Evolutionary conservation across 805 yeast genomes (phyloP).

Genomic region (Saturnispora besseyi): DNA sequence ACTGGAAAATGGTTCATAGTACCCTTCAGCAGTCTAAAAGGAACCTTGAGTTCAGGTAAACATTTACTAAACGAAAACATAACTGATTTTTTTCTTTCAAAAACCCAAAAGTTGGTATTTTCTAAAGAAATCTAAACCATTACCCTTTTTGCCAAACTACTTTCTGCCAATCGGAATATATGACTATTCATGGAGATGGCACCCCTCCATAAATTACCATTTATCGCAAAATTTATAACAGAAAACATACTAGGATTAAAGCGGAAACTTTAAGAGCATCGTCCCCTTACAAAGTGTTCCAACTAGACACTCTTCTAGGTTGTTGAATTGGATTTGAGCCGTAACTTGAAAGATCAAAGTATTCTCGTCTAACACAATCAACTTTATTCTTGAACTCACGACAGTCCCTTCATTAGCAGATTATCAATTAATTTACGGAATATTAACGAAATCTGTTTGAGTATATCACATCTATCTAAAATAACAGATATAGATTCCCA

Average conservation of each 20-base stretch:
- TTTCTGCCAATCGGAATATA: constrained; percentile 4
- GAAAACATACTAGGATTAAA: not conserved
- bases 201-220: not conserved
- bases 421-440: not conserved
- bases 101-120: not conserved
- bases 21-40: too few relatives aligned
- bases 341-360: too few relatives aligned
- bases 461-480: not conserved
- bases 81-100: not conserved
- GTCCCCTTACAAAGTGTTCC: too few relatives aligned
- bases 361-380: too few relatives aligned
- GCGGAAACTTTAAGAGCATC: too few relatives aligned
- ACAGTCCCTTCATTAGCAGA: too few relatives aligned
- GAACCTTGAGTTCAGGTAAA: too few relatives aligned
- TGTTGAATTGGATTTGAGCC: too few relatives aligned
- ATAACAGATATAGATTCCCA: not conserved
- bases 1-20: too few relatives aligned
- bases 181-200: not conserved
- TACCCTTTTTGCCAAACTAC: not conserved
- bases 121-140: not conserved
- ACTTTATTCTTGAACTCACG: too few relatives aligned
- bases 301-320: too few relatives aligned
- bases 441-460: not conserved
- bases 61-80: too few relatives aligned
- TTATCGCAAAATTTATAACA: not conserved